Conservation (phyloP, 2,329 filamentous ascomycete species). For the Phoma sp. region DNA sequence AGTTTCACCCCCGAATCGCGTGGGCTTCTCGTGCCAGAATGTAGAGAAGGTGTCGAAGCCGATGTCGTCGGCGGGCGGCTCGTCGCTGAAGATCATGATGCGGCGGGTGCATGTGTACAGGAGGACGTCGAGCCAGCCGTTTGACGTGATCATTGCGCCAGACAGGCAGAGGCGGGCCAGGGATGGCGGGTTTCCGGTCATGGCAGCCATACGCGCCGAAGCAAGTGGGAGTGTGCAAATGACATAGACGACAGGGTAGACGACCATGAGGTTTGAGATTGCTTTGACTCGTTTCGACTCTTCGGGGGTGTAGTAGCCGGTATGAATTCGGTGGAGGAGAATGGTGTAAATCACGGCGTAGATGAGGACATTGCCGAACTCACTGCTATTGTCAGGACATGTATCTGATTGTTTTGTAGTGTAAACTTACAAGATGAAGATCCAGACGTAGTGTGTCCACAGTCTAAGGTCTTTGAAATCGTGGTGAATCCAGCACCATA, state of each 20-base stretch:
- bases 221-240: conserved; percentile 72
- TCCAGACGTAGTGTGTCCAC: conserved; percentile 69
- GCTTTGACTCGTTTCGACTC: conserved; percentile 46
- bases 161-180: conserved; percentile 58
- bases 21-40: conserved; percentile 41
- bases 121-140: conserved; percentile 64
- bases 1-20: conserved; percentile 55
- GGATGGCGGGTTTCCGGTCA: conserved; percentile 59
- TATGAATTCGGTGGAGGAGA: conserved; percentile 47
- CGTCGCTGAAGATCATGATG: conserved; percentile 60
- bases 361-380: conserved; percentile 59
- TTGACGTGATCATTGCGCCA: conserved; percentile 64
- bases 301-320: conserved; percentile 43
- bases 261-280: conserved; percentile 64
- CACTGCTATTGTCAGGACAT: conserved; percentile 24
- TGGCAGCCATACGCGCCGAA: conserved; percentile 67
- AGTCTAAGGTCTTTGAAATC: conserved; percentile 63
- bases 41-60: conserved; percentile 46
- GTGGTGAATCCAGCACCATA: conserved; percentile 71
- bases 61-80: conserved; percentile 47
- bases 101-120: conserved; percentile 65
- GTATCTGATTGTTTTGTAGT: too few species aligned
- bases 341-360: conserved; percentile 55
- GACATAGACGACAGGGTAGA: conserved; percentile 73
- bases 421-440: conserved; percentile 56